Evolutionary conservation across 306 rosid species (phyloP).

Genomic region (Cucumis sativus): DNA sequence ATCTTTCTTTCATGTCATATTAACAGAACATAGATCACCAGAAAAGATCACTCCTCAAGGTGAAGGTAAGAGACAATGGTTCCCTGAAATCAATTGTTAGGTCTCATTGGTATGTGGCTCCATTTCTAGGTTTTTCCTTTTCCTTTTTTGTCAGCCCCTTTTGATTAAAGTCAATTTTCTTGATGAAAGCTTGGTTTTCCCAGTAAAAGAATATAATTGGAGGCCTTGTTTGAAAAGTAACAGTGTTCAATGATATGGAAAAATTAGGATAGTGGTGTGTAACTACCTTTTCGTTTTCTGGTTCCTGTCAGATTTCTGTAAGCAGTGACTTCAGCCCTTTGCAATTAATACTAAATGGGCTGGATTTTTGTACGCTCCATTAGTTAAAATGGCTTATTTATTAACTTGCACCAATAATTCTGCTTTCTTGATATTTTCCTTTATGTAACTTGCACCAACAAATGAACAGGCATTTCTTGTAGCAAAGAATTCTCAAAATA

Average conservation of each 20-base stretch:
- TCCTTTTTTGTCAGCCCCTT: no score
- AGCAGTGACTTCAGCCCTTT: not conserved
- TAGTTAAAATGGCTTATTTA: not conserved
- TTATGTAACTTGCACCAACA: no score
- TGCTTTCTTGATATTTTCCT: not conserved
- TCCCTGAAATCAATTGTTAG: no score
- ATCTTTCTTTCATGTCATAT: no score
- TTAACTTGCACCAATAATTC: not conserved
- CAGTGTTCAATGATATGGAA: not conserved
- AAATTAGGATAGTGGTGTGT: not conserved
- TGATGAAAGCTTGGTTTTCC: no score
- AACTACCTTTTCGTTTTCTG: not conserved
- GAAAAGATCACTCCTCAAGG: no score
- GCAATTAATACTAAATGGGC: not conserved
- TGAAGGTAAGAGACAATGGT: no score
- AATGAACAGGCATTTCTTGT: not conserved
- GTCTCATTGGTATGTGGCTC: no score
- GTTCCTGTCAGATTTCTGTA: not conserved
- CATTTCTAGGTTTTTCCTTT: no score
- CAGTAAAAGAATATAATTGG: no score
- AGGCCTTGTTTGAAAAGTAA: not conserved
- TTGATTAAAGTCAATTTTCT: no score
- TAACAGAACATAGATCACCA: no score
- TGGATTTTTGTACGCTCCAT: not conserved
- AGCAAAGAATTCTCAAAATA: conserved; percentile 7